Evolutionary conservation across 169 alveolate species (phyloP), one percentile per base, ranked within the genome.

Genomic region (Plasmodium vinckei): DNA sequence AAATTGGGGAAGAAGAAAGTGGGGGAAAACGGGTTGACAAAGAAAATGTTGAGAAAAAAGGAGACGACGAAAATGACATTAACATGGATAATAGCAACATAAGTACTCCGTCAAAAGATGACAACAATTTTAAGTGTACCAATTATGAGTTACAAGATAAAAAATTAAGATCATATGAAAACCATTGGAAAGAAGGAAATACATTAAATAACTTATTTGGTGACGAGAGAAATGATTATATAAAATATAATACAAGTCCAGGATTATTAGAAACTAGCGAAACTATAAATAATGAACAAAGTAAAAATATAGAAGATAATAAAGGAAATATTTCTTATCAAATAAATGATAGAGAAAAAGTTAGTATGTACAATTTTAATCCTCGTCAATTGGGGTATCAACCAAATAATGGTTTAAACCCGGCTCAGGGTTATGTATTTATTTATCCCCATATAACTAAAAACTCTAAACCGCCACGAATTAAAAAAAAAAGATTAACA

Each of bases 371-470:
- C 60, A 72, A 73, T 61, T 61, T 73, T 54, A 47, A 60, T 19
- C 88, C 88, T 61, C 56, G 60, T 61, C 61, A 73, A 10, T 39
- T 73, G 1, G 73, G 88, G 9, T 73, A 73, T 42, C 61, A n/a
- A 44, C 49, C 44, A 33, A 73, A 73, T 17, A 73, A 73, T n/a
- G 88, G 88, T 6, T 73, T 73, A 54, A 73, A 73, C 10, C 88
- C 88, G 1, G 25, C 88, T 19, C 75, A 73, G 33, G 88, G 88
- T 12, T 73, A 73, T 21, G 17, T 73, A 67, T 53, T 73, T 33
- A 73, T 73, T 17, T 73, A 73, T 39, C 88, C 88, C 12, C 70
- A 73, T 39, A 33, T 46, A 39, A 61, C 88, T 4, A 13, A 61
- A 9, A 61, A 54, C 17, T 61, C 88, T 9, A 42, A 61, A 5